Percentiles rank a stretch among this genome's conserved stretches.
Evolutionary conservation across 305 asterid species (phyloP).

Genomic region (Stenogyne calaminthoides): DNA sequence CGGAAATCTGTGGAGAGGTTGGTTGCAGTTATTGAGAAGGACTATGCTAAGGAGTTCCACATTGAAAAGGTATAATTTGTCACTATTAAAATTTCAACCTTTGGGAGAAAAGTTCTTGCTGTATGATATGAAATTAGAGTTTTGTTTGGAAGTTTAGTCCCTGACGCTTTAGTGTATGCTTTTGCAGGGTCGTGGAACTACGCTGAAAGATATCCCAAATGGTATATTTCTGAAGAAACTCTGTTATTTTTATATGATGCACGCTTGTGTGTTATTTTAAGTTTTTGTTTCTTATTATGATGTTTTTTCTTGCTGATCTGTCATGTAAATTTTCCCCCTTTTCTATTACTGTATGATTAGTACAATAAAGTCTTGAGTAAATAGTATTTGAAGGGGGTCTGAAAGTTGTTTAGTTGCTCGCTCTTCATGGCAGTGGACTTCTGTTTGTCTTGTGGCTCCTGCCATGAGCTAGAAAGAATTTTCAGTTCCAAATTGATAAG

Average conservation of each 20-base stretch:
- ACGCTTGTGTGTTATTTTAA: conserved; percentile 12
- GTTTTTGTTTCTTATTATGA: neutral
- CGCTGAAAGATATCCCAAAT: conserved; percentile 82
- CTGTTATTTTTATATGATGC: conserved; percentile 11
- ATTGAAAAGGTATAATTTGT: conserved; percentile 75
- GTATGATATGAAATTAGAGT: neutral
- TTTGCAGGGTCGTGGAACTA: conserved; percentile 89
- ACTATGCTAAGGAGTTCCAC: conserved; percentile 53
- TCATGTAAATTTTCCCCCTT: neutral
- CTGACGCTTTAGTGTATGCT: conserved; percentile 19
- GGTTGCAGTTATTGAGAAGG: conserved; percentile 73
- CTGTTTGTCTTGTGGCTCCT: neutral
- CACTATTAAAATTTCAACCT: conserved; percentile 12
- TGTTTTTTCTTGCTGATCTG: conserved; percentile 7
- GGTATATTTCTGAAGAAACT: conserved; percentile 45
- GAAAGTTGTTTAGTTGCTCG: neutral
- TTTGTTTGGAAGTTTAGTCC: neutral
- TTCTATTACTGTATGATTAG: neutral
- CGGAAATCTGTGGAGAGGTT: conserved; percentile 86
- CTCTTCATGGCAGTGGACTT: neutral
- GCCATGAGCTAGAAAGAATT: conserved; percentile 9
- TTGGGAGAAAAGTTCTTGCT: conserved; percentile 9
- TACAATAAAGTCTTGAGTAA: neutral
- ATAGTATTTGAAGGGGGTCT: too few relatives aligned
- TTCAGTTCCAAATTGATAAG: neutral